Conservation (phyloP, 164 flowering plant genomes). For the Amborella trichopoda region DNA sequence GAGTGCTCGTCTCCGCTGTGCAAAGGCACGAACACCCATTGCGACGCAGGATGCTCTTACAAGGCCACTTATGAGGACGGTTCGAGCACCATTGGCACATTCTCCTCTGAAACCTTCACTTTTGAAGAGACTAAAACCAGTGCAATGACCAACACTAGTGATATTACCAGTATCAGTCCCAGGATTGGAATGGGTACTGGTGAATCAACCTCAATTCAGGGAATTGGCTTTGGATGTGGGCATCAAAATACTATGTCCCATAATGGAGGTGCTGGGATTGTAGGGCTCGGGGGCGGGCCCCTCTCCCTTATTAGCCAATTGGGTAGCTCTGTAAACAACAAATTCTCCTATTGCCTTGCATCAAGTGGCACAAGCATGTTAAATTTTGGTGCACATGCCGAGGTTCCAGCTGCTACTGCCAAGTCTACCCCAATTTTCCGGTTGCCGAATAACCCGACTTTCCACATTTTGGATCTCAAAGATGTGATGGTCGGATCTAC, state of each 20-base stretch:
- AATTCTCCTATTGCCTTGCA: constrained; percentile 18
- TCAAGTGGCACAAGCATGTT: constrained; percentile 14
- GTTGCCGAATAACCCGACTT: constrained; percentile 3
- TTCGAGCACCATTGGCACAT: neutral
- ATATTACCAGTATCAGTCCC: no score
- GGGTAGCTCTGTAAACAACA: constrained; percentile 7
- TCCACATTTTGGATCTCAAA: neutral
- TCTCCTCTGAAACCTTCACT: neutral
- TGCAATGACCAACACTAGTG: neutral
- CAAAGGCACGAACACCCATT: no score
- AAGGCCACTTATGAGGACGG: neutral
- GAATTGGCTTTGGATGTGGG: neutral
- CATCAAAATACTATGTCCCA: neutral
- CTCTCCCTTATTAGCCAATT: constrained; percentile 13
- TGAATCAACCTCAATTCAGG: no score
- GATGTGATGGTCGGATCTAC: neutral
- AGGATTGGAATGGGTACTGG: no score
- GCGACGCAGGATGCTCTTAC: neutral
- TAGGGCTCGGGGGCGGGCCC: constrained; percentile 19
- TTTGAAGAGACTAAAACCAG: neutral
- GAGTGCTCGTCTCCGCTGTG: neutral
- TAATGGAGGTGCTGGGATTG: constrained; percentile 8
- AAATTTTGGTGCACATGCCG: constrained; percentile 20
- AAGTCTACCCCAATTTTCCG: constrained; percentile 16
- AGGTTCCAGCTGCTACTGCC: constrained; percentile 16